These are phyloP conservation scores for Neurospora sp. DNA, from an alignment of 495 filamentous ascomycete genomes.

Conservation along the genomic window DNA sequence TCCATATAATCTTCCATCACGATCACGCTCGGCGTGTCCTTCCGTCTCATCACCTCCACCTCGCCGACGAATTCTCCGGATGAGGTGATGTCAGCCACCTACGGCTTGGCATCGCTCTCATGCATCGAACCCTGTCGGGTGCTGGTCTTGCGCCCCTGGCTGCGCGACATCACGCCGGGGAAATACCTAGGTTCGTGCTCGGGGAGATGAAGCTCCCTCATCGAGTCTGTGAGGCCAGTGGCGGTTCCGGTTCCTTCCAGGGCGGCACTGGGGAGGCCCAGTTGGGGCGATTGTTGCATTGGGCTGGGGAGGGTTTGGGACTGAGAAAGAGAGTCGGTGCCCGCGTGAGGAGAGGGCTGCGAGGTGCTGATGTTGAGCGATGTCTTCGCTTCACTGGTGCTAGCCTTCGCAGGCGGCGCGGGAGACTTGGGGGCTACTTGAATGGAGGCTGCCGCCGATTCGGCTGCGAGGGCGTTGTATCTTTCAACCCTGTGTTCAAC, in stretches of 20 bases:
- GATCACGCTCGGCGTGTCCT: not conserved
- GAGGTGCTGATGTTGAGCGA: not conserved
- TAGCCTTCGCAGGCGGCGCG: conserved; percentile 19
- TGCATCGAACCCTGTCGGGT: conserved; percentile 28
- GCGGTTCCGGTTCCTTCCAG: not conserved
- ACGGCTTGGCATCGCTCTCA: conserved; percentile 21
- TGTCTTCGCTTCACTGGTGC: conserved; percentile 5
- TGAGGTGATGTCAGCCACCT: not conserved
- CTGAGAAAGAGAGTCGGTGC: conserved; percentile 3
- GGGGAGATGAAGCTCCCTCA: conserved; percentile 34
- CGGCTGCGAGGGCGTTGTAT: conserved; percentile 13
- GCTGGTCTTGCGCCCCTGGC: conserved; percentile 39
- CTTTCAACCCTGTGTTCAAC: conserved; percentile 18
- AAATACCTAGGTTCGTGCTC: conserved; percentile 59
- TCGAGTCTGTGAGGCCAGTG: conserved; percentile 5
- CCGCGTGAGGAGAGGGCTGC: conserved; percentile 1
- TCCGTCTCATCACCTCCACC: not conserved
- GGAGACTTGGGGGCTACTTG: conserved; percentile 14
- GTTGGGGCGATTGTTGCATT: conserved; percentile 5
- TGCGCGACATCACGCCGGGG: conserved; percentile 58
- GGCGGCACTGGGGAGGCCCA: not conserved
- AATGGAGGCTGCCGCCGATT: not conserved
- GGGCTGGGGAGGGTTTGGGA: conserved; percentile 14
- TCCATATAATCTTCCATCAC: not conserved
- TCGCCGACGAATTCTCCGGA: not conserved